These are phyloP conservation scores for Kodamaea sagamina DNA, from an alignment of 805 yeast genomes.

Conservation along the genomic window DNA sequence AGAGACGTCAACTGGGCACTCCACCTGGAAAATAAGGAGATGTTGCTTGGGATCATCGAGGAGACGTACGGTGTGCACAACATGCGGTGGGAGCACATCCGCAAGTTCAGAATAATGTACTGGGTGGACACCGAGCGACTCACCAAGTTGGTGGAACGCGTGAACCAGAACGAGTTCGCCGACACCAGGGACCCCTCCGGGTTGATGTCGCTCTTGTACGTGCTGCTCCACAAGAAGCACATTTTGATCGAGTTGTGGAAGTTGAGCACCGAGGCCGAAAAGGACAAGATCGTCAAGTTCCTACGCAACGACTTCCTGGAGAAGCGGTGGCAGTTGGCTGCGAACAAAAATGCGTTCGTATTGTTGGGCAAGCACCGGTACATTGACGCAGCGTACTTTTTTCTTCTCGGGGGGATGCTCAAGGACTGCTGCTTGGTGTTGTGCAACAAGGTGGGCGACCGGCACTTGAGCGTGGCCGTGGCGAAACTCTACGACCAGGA, in stretches of 20 bases:
- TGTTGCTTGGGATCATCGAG: slow-evolving; percentile 54
- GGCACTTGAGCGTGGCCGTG: slow-evolving; percentile 75
- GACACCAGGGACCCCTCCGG: slow-evolving; percentile 68
- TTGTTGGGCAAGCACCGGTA: slow-evolving; percentile 84
- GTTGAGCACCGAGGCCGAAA: slow-evolving; percentile 76
- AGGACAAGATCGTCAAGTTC: slow-evolving; percentile 76
- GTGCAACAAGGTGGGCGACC: slow-evolving; percentile 64
- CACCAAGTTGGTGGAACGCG: slow-evolving; percentile 53
- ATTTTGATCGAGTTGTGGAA: slow-evolving; percentile 82
- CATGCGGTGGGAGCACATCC: slow-evolving; percentile 61
- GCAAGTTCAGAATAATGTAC: slow-evolving; percentile 63
- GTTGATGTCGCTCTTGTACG: slow-evolving; percentile 67
- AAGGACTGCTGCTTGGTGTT: slow-evolving; percentile 78
- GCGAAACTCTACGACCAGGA: slow-evolving; percentile 63
- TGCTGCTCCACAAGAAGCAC: slow-evolving; percentile 77
- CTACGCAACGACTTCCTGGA: slow-evolving; percentile 73
- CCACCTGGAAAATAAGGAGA: slow-evolving; percentile 75
- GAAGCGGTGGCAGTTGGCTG: slow-evolving; percentile 83
- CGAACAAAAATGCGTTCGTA: slow-evolving; percentile 89
- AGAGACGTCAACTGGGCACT: slow-evolving; percentile 88
- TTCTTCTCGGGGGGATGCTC: slow-evolving; percentile 72
- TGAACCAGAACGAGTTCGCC: slow-evolving; percentile 73
- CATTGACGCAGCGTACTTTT: slow-evolving; percentile 86
- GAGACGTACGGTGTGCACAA: slow-evolving; percentile 40
- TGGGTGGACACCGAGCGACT: slow-evolving; percentile 55